Evolutionary conservation across 31 red algal genomes (phyloP).

Genomic region (Odonthalia washingtoniensis): DNA sequence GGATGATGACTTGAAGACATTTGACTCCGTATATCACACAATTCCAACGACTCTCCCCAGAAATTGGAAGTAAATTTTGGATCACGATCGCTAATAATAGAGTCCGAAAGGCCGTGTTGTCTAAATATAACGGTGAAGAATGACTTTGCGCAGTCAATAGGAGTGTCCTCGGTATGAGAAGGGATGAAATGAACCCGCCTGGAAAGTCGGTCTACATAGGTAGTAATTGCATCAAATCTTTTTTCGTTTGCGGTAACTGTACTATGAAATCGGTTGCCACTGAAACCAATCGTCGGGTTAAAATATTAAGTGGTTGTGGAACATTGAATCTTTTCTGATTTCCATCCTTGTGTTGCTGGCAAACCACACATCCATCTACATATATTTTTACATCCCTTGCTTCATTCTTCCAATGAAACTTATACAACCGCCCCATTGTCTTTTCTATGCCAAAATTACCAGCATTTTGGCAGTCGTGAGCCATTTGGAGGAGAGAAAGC

Average conservation of each 20-base stretch:
- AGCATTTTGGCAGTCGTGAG: constrained; percentile 26
- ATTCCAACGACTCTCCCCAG: not conserved
- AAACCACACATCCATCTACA: constrained; percentile 1
- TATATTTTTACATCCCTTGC: not conserved
- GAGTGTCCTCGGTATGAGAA: not conserved
- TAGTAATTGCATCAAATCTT: constrained; percentile 4
- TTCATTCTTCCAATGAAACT: constrained; percentile 47
- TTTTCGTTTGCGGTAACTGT: not conserved
- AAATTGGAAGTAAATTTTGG: constrained; percentile 22
- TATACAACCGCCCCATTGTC: constrained; percentile 22
- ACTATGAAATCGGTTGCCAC: constrained; percentile 18
- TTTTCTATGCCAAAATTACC: constrained; percentile 51
- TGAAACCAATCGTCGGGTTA: not conserved
- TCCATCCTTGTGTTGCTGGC: constrained; percentile 39
- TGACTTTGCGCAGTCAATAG: not conserved
- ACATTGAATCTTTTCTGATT: not conserved
- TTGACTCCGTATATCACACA: not conserved
- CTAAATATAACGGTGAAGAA: not conserved
- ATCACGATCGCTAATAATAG: not conserved
- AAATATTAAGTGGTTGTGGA: not conserved
- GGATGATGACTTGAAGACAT: constrained; percentile 16
- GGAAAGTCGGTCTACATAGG: constrained; percentile 15
- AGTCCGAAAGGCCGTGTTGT: constrained; percentile 20
- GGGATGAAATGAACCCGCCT: constrained; percentile 5
- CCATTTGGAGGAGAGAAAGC: not conserved